phyloP scores from a whole-genome alignment of 257 asterid species.

The Solanum appendiculatum region DNA sequence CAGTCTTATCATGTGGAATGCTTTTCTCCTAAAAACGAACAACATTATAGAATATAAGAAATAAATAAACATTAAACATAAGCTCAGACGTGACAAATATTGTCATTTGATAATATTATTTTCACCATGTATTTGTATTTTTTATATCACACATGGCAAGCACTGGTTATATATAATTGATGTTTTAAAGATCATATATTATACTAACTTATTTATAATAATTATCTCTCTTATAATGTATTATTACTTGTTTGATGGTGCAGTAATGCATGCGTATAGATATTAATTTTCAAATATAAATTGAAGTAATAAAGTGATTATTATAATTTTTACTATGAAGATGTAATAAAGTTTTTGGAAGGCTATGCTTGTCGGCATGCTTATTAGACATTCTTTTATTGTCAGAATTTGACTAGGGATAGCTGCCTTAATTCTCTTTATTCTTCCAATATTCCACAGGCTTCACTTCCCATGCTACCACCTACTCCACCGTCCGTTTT shows the following conservation, averaged over 20 bases:
- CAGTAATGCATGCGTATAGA: conserved; percentile 26
- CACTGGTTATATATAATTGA: background rate
- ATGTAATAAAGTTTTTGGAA: conserved; percentile 1
- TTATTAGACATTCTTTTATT: background rate
- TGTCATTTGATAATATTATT: background rate
- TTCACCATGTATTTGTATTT: no score
- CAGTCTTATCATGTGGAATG: background rate
- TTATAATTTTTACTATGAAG: background rate
- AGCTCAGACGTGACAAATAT: background rate
- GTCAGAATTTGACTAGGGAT: conserved; percentile 10
- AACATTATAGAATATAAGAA: background rate
- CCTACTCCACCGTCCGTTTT: background rate
- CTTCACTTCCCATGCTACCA: background rate
- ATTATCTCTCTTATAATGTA: no score
- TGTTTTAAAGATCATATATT: background rate
- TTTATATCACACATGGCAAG: background rate
- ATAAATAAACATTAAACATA: background rate
- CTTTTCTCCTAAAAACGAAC: background rate
- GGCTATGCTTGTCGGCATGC: conserved; percentile 9
- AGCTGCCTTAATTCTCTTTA: conserved; percentile 1
- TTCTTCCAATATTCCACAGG: conserved; percentile 14
- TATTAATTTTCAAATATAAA: background rate
- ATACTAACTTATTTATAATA: background rate
- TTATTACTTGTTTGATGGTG: background rate
- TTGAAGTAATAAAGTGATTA: background rate